Evolutionary conservation across 2,329 filamentous ascomycete species (phyloP).

Genomic region (Calonectria pseudoturangicola): DNA sequence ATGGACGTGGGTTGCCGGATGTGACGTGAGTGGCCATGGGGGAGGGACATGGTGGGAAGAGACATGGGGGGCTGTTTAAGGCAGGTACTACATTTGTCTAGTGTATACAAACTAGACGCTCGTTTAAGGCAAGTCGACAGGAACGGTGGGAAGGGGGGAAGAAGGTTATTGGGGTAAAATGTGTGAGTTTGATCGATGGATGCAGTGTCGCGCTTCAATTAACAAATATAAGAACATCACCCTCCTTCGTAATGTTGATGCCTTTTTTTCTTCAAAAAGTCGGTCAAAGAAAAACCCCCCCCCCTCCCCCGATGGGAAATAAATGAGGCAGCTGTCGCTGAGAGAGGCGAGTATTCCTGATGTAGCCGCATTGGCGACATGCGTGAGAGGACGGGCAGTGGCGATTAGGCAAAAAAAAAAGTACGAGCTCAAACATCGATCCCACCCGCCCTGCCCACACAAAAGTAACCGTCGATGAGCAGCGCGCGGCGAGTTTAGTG

Average conservation of each 20-base stretch:
- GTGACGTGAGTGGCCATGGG: conserved; percentile 29
- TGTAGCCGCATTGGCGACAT: neutral
- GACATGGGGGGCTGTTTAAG: conserved; percentile 30
- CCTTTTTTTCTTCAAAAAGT: neutral
- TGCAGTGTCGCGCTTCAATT: neutral
- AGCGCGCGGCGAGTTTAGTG: conserved; percentile 7
- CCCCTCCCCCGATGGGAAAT: neutral
- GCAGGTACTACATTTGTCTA: conserved; percentile 24
- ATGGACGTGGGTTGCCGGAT: conserved; percentile 30
- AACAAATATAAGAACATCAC: neutral
- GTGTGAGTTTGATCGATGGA: neutral
- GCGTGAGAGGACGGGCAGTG: conserved; percentile 3
- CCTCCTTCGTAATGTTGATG: neutral
- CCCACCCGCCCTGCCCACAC: conserved; percentile 23
- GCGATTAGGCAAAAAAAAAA: conserved; percentile 2
- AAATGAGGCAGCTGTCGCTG: neutral
- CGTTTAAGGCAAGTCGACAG: conserved; percentile 15
- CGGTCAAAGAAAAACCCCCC: neutral
- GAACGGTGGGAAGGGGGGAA: conserved; percentile 15
- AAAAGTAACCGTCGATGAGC: conserved; percentile 19
- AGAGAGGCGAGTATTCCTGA: neutral
- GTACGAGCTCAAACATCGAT: conserved; percentile 18
- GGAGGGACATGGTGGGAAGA: conserved; percentile 8
- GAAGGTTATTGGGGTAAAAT: conserved; percentile 11
- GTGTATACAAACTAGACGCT: neutral